These are phyloP conservation scores for Pugionium cornutum DNA, from an alignment of 345 rosid species.

Conservation along the genomic window DNA sequence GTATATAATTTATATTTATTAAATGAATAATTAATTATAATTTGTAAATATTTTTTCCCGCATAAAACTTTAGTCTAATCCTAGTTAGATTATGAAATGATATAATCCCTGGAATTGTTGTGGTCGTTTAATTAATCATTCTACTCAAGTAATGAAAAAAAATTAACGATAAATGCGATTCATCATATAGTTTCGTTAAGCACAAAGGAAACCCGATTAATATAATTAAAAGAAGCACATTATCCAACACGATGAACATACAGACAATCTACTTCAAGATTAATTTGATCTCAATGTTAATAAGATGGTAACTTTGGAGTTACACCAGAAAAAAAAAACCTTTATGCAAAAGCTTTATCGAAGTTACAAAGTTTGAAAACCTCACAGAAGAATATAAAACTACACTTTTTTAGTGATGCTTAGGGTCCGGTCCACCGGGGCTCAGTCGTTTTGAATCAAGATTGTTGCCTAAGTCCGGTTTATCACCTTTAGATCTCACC, in stretches of 20 bases:
- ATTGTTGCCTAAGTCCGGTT: conserved; percentile 3
- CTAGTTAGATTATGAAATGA: too few species aligned
- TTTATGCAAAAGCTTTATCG: conserved; percentile 11
- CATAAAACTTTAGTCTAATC: too few species aligned
- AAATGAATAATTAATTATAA: too few species aligned
- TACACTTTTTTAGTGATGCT: conserved; percentile 33
- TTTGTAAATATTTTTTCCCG: too few species aligned
- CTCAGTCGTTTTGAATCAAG: conserved; percentile 42
- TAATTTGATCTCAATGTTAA: conserved; percentile 23
- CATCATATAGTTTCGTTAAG: conserved; percentile 18
- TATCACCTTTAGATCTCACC: conserved; percentile 24
- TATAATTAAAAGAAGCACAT: background rate
- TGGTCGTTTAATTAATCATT: too few species aligned
- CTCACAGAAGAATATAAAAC: conserved; percentile 18
- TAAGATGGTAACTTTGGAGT: conserved; percentile 19
- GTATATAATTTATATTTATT: too few species aligned
- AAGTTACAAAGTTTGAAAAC: conserved; percentile 24
- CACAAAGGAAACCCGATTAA: background rate
- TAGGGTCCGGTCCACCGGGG: conserved; percentile 49
- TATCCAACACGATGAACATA: background rate
- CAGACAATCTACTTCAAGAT: too few species aligned
- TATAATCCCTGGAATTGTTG: too few species aligned
- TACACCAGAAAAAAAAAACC: conserved; percentile 26
- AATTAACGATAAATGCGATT: too few species aligned
- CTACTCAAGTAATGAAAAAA: too few species aligned